These are phyloP conservation scores for Nicotiana tabacum DNA, from an alignment of 257 asterid genomes.

Conservation along the genomic window DNA sequence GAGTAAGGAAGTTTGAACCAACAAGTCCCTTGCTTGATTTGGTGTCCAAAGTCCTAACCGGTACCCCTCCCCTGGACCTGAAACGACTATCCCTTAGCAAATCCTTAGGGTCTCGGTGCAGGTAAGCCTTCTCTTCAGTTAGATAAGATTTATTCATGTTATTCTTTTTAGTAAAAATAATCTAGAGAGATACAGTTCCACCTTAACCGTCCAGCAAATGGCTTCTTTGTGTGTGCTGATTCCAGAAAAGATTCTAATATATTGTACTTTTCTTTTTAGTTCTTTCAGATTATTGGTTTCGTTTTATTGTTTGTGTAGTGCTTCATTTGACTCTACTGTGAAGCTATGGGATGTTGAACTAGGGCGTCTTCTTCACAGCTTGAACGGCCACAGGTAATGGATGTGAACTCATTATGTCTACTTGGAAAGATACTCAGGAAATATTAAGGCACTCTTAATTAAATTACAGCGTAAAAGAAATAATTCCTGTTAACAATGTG, in stretches of 20 bases:
- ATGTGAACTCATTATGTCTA: not conserved
- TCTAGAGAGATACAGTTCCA: not conserved
- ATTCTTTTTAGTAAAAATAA: not conserved
- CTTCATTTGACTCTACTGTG: slow-evolving; percentile 91
- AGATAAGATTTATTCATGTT: too few relatives aligned
- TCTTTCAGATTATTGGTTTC: not conserved
- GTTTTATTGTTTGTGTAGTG: slow-evolving; percentile 38
- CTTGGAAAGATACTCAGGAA: not conserved
- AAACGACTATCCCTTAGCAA: too few relatives aligned
- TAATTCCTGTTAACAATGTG: not conserved
- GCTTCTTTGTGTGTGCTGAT: not conserved
- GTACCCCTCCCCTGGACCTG: too few relatives aligned
- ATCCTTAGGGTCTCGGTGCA: too few relatives aligned
- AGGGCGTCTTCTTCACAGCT: slow-evolving; percentile 69
- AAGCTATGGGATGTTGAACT: slow-evolving; percentile 78
- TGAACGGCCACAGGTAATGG: slow-evolving; percentile 74
- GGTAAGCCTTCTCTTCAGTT: too few relatives aligned
- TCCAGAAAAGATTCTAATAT: not conserved
- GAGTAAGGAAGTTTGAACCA: too few relatives aligned
- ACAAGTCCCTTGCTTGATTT: too few relatives aligned
- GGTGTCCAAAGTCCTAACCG: too few relatives aligned
- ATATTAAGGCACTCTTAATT: not conserved
- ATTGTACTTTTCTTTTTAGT: not conserved
- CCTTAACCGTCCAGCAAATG: not conserved
- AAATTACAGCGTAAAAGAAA: not conserved